Percentiles rank a stretch among this genome's conserved stretches.
These are phyloP conservation scores for Mycogone perniciosa DNA, from an alignment of 2,329 filamentous ascomycete genomes.

Conservation along the genomic window DNA sequence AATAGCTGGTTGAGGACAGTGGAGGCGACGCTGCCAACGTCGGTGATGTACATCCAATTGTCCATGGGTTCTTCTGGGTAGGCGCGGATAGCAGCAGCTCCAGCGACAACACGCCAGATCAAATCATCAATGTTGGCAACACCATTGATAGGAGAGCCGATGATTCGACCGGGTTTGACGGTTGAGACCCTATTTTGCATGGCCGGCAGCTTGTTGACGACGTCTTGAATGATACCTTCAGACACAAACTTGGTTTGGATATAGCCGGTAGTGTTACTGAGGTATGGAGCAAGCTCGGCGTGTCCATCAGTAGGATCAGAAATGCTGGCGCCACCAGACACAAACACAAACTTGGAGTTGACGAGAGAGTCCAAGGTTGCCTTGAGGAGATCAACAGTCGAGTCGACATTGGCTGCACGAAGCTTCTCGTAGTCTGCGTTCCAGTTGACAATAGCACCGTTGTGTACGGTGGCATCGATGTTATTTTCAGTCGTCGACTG, in stretches of 20 bases:
- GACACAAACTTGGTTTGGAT: conserved; percentile 21
- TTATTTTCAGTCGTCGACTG: conserved; percentile 32
- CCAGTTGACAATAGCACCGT: conserved; percentile 78
- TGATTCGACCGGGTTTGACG: conserved; percentile 21
- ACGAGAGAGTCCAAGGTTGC: conserved; percentile 11
- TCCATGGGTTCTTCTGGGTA: conserved; percentile 10
- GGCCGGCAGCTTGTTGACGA: not conserved
- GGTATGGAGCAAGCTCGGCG: not conserved
- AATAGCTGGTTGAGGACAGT: conserved; percentile 12
- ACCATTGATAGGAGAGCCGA: conserved; percentile 16
- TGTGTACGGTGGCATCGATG: conserved; percentile 71
- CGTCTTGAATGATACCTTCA: conserved; percentile 15
- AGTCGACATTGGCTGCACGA: conserved; percentile 62
- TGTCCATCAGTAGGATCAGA: conserved; percentile 1
- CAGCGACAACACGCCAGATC: conserved; percentile 18
- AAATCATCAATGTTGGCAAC: conserved; percentile 21
- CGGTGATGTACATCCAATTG: conserved; percentile 15
- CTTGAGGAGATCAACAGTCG: conserved; percentile 17
- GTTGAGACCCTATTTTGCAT: conserved; percentile 14
- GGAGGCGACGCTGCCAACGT: conserved; percentile 14
- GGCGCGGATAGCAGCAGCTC: conserved; percentile 11
- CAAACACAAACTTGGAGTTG: conserved; percentile 17
- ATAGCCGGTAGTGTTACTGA: conserved; percentile 14
- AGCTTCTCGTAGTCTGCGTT: conserved; percentile 69
- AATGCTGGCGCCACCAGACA: conserved; percentile 18